phyloP scores from a whole-genome alignment of 495 filamentous ascomycete genomes.

The Bryoglossum gracile region DNA sequence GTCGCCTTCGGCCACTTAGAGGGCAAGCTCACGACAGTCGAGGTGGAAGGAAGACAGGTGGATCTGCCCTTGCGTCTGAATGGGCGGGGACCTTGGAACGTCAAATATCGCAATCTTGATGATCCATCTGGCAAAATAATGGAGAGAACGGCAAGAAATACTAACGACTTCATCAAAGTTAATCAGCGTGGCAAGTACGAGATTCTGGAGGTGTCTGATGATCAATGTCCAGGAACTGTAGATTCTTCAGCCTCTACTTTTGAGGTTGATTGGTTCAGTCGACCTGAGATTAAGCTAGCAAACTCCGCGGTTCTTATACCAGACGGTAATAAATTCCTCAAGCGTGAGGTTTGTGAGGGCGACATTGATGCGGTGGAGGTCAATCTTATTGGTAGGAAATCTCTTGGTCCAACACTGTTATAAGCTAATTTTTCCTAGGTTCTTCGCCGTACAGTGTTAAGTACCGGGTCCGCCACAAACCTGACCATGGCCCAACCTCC shows the following conservation, averaged over 20 bases:
- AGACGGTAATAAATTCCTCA: slow-evolving; percentile 46
- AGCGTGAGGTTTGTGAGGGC: slow-evolving; percentile 85
- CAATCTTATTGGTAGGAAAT: slow-evolving; percentile 56
- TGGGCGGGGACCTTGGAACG: slow-evolving; percentile 73
- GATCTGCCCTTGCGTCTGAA: slow-evolving; percentile 75
- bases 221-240: slow-evolving; percentile 70
- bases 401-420: not conserved
- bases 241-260: slow-evolving; percentile 67
- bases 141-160: slow-evolving; percentile 30
- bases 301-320: slow-evolving; percentile 50
- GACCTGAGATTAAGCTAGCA: slow-evolving; percentile 63
- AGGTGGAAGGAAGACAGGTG: slow-evolving; percentile 66
- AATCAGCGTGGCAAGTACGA: slow-evolving; percentile 64
- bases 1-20: slow-evolving; percentile 78
- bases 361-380: slow-evolving; percentile 85
- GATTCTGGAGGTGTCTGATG: slow-evolving; percentile 68
- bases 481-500: slow-evolving; percentile 52
- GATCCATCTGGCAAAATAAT: slow-evolving; percentile 32
- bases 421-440: slow-evolving; percentile 33
- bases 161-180: slow-evolving; percentile 66
- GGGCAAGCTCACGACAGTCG: slow-evolving; percentile 59
- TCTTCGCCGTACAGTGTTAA: slow-evolving; percentile 74
- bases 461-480: slow-evolving; percentile 68
- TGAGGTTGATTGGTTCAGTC: slow-evolving; percentile 72
- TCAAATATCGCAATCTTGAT: slow-evolving; percentile 63